Evolutionary conservation across 2,329 filamentous ascomycete species (phyloP), one percentile per base, ranked within the genome.

Genomic region (Phyllosticta paracitricarpa): DNA sequence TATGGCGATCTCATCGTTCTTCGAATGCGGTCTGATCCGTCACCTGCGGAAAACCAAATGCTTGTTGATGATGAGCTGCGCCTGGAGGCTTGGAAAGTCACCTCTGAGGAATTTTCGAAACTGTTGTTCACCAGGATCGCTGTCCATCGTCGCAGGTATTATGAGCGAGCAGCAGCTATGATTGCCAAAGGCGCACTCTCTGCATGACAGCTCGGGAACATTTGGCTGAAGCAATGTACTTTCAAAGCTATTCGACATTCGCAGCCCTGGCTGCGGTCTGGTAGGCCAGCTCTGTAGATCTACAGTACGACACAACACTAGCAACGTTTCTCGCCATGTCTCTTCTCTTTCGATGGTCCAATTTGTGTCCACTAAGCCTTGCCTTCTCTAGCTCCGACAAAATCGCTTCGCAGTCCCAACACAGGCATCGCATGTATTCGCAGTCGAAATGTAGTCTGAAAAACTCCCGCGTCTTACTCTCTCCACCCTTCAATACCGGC

Each of bases 401-500:
- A 22, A 86, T 81, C 4, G 85, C 81, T 72, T 94, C 89, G 73
- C 90, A 95, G 71, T 92, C 91, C 88, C 89, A 92, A 72, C 89
- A 92, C 0, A 84, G 89, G 67, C 89, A 93, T 71, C 89, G 86
- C 1, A 82, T 86, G 70, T 92, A 95, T 4, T 89, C 81, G 57
- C 86, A 81, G 17, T 77, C 74, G 65, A 82, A 91, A 14, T 76
- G 72, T 28, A 83, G 82, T 66, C 89, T 83, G 70, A 93, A 95
- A 0, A 72, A 75, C 66, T 85, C 86, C 68, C 81, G 84, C 0
- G 90, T 95, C 82, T 84, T 89, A 69, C 86, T 84, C 68, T 94
- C 94, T 4, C 80, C 78, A 1, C 78, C 76, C 54, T 82, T 82
- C 6, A 95, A 80, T 56, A 79, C 80, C 14, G 76, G 76, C 67